A percentile compares a stretch with the other conserved stretches of the same genome.
These are phyloP conservation scores for Pistacia vera DNA, from an alignment of 345 rosid genomes.

Conservation along the genomic window DNA sequence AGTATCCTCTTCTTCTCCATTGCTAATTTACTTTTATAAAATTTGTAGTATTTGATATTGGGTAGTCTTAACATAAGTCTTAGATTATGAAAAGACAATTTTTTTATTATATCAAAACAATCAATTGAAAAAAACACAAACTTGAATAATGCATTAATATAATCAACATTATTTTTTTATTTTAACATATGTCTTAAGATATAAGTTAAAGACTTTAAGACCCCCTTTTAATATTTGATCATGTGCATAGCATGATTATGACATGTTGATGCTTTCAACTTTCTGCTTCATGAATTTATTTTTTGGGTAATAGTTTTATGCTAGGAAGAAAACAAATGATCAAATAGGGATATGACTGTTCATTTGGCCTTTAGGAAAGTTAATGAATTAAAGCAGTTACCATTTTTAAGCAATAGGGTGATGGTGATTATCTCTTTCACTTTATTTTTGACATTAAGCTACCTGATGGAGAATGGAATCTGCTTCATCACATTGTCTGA, in stretches of 20 bases:
- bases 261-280: background rate
- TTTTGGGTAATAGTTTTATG: too few species aligned
- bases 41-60: too few species aligned
- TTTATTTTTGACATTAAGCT: conserved; percentile 33
- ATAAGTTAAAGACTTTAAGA: too few species aligned
- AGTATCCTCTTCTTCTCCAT: conserved; percentile 36
- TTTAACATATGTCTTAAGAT: too few species aligned
- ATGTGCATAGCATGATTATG: background rate
- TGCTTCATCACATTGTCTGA: conserved; percentile 60
- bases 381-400: background rate
- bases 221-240: background rate
- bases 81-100: too few species aligned
- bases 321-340: too few species aligned
- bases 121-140: too few species aligned
- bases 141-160: too few species aligned
- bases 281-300: background rate
- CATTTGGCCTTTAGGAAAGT: background rate
- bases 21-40: too few species aligned
- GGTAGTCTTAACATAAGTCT: too few species aligned
- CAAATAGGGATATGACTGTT: background rate
- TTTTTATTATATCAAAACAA: too few species aligned
- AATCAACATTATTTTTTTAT: too few species aligned
- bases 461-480: conserved; percentile 44
- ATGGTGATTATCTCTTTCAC: conserved; percentile 3
- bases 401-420: background rate